Evolutionary conservation across 495 filamentous ascomycete genomes (phyloP).

Genomic region (Penicillium lividum): DNA sequence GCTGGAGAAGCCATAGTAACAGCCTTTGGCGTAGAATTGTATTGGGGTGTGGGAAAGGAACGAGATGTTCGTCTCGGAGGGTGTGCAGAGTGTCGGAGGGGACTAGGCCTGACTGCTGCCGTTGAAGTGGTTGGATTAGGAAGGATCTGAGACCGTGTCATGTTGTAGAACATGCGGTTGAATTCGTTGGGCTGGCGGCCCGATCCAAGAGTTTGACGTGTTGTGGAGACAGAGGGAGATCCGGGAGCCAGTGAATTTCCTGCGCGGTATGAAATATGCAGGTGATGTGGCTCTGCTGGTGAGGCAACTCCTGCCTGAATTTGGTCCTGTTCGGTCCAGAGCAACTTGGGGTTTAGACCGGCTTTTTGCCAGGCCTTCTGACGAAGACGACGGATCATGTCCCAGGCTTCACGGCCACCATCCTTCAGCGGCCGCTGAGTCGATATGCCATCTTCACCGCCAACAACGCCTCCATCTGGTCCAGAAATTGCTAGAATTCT

Average conservation of each 20-base stretch:
- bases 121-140: conserved; percentile 21
- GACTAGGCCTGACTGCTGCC: conserved; percentile 25
- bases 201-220: conserved; percentile 5
- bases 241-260: conserved; percentile 5
- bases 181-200: conserved; percentile 33
- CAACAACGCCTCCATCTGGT: conserved; percentile 52
- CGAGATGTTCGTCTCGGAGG: conserved; percentile 13
- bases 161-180: conserved; percentile 41
- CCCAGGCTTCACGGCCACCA: conserved; percentile 56
- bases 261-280: conserved; percentile 18
- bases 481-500: conserved; percentile 54
- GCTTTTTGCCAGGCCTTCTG: conserved; percentile 54
- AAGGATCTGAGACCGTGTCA: conserved; percentile 39
- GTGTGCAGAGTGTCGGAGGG: conserved; percentile 30
- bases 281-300: conserved; percentile 19
- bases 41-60: conserved; percentile 16
- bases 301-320: conserved; percentile 39
- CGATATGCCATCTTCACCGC: conserved; percentile 51
- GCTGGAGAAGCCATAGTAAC: conserved; percentile 1
- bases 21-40: conserved; percentile 19
- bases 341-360: conserved; percentile 44
- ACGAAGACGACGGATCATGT: conserved; percentile 54
- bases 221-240: conserved; percentile 8
- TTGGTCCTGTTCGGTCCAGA: conserved; percentile 52
- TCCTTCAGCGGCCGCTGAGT: conserved; percentile 51